Conservation (phyloP, 345 rosid genomes). For the thale cress (Arabidopsis thaliana) region TAIR10.1 NC_003076.8:10070501-10071000, state of each 20-base stretch:
- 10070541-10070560: too few relatives aligned
- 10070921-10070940: conserved; percentile 30
- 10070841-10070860: conserved; percentile 32
- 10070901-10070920: conserved; percentile 27
- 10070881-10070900: conserved; percentile 33
- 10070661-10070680: neutral
- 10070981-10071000: neutral
- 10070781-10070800: conserved; percentile 75
- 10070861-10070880: neutral
- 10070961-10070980: neutral
- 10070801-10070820: conserved; percentile 23
- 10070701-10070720: conserved; percentile 50
- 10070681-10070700: neutral
- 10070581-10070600: too few relatives aligned
- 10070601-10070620: neutral
- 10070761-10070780: conserved; percentile 87
- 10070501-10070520: neutral
- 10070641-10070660: neutral
- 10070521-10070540: neutral
- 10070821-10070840: conserved; percentile 30
- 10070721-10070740: conserved; percentile 95
- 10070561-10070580: too few relatives aligned
- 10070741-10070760: conserved; percentile 98
- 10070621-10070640: neutral
- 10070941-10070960: conserved; percentile 22